Base-by-base conservation (phyloP, 768 basidiomycete genomes). In the Hypholoma sublateritium region DNA sequence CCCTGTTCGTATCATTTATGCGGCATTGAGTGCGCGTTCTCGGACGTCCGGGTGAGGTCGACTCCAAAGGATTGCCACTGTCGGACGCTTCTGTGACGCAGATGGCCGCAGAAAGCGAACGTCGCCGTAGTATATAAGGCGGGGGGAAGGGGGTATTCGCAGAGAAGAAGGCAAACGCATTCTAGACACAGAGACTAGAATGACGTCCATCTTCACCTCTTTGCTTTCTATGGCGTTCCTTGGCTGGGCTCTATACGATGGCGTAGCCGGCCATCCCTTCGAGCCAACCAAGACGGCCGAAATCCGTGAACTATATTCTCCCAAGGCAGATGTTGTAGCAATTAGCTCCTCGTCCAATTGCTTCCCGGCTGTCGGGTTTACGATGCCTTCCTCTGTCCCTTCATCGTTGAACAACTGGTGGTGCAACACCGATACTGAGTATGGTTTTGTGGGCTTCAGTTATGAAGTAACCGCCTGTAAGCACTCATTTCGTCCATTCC, bases 361-460 rank as follows among this genome's bases (percentile, higher is more conserved):
- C 53, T 77, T 77, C 59, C 77, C 76, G 14, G 71, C 73, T 4
- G 50, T 75, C 12, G 74, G 74, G 1, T 89, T 88, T 62, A 66
- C 61, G 9, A 88, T 83, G 83, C 89, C 88, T 3, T 63, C 68
- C 1, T 46, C 64, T 1, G 65, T 80, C 8, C 86, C 87, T 0
- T 55, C 67, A 1, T 78, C 79, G 1, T 55, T 76, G 35, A 69
- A 71, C 9, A 73, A 75, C 50, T 87, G 85, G 85, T 87, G 88
- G 89, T 92, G 89, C 65, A 67, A 80, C 54, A 66, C 72, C 36
- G 70, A 72, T 53, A 82, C 80, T 0, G 89, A 92, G 66, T 90
- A 89, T 62, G 89, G 81, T 0, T 91, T 91, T 66, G 70, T 91
- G 49, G 89, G 88, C 0, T 87, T 91, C 70, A 87, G 87, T 67